These are phyloP conservation scores for Penicillium lividum DNA, from an alignment of 495 filamentous ascomycete genomes.

Conservation along the genomic window DNA sequence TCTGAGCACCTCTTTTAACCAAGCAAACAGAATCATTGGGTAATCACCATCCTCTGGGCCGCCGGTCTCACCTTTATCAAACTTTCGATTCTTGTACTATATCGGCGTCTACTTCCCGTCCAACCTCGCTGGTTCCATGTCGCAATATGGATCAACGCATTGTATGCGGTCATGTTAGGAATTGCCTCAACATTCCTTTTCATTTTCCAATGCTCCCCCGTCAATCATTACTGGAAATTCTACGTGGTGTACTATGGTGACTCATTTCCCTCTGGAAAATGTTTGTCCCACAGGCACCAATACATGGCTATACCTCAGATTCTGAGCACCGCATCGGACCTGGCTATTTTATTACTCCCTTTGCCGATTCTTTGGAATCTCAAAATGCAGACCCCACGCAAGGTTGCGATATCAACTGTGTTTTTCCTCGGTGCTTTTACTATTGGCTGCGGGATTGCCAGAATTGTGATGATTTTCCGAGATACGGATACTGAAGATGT, in stretches of 20 bases:
- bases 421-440: conserved; percentile 8
- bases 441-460: conserved; percentile 1
- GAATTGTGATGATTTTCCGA: conserved; percentile 6
- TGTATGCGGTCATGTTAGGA: conserved; percentile 1
- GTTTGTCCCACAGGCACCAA: not conserved
- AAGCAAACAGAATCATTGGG: conserved; percentile 3
- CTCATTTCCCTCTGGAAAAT: not conserved
- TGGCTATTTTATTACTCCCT: conserved; percentile 6
- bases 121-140: conserved; percentile 8
- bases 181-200: not conserved
- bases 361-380: conserved; percentile 6
- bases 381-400: not conserved
- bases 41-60: conserved; percentile 8
- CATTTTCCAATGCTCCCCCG: conserved; percentile 6
- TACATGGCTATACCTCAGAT: conserved; percentile 2
- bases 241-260: conserved; percentile 6
- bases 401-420: conserved; percentile 6
- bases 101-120: not conserved
- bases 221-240: conserved; percentile 7
- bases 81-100: conserved; percentile 7
- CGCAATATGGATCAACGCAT: conserved; percentile 4
- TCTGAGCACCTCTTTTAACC: not conserved
- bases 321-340: conserved; percentile 5
- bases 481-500: conserved; percentile 1
- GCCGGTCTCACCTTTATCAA: conserved; percentile 8